A percentile compares a stretch with the other conserved stretches of the same genome.
These are phyloP conservation scores for Entrophospora sp. DNA, from an alignment of 192 early-diverging fungal genomes.

Conservation along the genomic window DNA sequence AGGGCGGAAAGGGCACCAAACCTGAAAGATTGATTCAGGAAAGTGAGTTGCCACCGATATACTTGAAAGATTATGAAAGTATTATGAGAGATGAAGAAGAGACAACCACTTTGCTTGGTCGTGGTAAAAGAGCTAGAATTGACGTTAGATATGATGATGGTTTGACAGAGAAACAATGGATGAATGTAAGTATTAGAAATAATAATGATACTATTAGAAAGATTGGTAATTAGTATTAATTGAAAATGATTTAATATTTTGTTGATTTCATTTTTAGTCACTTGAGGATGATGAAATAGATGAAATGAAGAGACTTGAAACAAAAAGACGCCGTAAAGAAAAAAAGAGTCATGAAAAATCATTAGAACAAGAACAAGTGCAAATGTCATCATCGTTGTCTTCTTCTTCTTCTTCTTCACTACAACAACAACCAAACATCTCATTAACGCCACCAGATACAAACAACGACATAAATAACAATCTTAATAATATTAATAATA, in stretches of 20 bases:
- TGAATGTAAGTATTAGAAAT: conserved; percentile 41
- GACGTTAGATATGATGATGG: conserved; percentile 86
- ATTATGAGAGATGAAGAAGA: conserved; percentile 41
- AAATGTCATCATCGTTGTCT: too few species aligned
- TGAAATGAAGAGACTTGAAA: conserved; percentile 39
- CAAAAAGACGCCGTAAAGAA: conserved; percentile 33
- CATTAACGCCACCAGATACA: too few species aligned
- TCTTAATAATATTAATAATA: too few species aligned
- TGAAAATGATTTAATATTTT: too few species aligned
- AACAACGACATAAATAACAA: too few species aligned
- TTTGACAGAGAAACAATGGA: conserved; percentile 88
- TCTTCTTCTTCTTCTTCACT: too few species aligned
- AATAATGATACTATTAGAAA: not conserved
- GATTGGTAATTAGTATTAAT: too few species aligned
- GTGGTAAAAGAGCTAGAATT: conserved; percentile 64
- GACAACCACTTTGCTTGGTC: conserved; percentile 48
- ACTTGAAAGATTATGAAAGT: conserved; percentile 53
- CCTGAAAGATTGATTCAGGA: conserved; percentile 80
- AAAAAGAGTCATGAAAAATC: conserved; percentile 19
- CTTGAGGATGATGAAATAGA: conserved; percentile 58
- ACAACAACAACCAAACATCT: not conserved
- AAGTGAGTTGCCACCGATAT: conserved; percentile 78
- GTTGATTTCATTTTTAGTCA: conserved; percentile 26
- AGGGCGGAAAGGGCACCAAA: conserved; percentile 44
- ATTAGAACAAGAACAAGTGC: too few species aligned